Evolutionary conservation across 306 rosid genomes (phyloP), one percentile per base, ranked within the genome.

Genomic region (Echinosophora koreensis): DNA sequence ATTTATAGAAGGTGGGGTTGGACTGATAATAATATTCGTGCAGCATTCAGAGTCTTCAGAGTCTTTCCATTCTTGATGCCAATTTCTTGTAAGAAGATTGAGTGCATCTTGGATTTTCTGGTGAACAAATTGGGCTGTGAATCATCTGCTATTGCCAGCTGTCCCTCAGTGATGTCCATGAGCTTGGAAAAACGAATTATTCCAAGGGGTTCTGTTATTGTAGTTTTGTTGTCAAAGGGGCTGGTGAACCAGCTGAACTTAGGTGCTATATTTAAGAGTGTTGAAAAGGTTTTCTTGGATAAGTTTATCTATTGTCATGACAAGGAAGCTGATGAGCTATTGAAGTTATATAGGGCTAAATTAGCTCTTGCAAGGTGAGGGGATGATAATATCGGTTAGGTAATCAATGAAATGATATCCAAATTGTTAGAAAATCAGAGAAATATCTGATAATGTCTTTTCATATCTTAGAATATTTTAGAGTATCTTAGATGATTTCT

Each of bases 181-280:
- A 77, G 81, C 18, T 28, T 66, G 74, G 62, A 5, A 6, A 55
- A 74, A 41, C 54, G 82, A 12, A 63, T 60, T 22, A 66, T 71
- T 66, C 88, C 85, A 10, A 71, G 85, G 46, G 85, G 57, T 77
- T 76, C 82, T 34, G 83, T 84, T 52, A 9, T 84, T 49, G 74
- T 17, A 46, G 60, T 41, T 65, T 74, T 84, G 77, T 32, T 56
- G n/a, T 57, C 55, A 27, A 77, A 76, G 71, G 82, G 82, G 56
- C 50, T 66, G 51, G 55, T 57, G 41, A 71, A 62, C 2, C 3
- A 12, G 42, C 13, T 63, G 18, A 54, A 4, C 22, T 42, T 47
- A 28, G 0, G 16, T 1, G 5, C 4, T 2, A 66, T 76, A 3
- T 84, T 65, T 66, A 4, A 6, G 8, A 18, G 3, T 56, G 1